Base-by-base conservation (phyloP, 164 flowering plant genomes). In the Nymphaea thermarum region DNA sequence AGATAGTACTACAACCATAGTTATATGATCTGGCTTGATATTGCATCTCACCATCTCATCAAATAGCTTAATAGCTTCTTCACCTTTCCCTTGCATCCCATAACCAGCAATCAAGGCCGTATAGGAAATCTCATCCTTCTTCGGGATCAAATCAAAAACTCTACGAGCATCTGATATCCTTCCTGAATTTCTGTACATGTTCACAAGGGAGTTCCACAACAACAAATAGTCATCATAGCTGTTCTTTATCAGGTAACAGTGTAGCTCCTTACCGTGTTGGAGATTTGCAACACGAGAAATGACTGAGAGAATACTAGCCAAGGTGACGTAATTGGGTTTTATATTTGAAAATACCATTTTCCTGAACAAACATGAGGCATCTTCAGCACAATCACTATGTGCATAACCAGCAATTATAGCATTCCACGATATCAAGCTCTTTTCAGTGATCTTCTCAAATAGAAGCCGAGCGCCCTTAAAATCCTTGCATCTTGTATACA, bases 131-230 rank as follows among this genome's bases (percentile, higher is more conserved):
- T 74, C 77, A 71, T 85, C 89, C 68, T 76, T 80, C 70, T 66
- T 61, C 43, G 43, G 69, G 85, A 87, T 73, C 66, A 67, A 72
- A 65, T 79, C 74, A 67, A 85, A 87, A 51, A 87, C 71, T 42
- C 75, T 76, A 71, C 65, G 74, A 65, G 91, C 87, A 73, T 68
- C 77, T 55, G 65, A 64, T 43, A 83, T 67, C 70, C 76, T 80
- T 44, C 87, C 85, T 1, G 87, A 85, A 68, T 85, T 81, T 43
- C 86, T 80, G 74, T 87, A 85, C 89, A 81, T 85, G 69, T 83
- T 86, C 63, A 87, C 79, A 55, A 87, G 84, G 62, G 86, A 74
- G 76, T 87, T 87, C 85, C 89, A 85, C 4, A 85, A 44, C 41
- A 82, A 62, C 6, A 87, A 67, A 73, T 74, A 71, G 44, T 77